These are phyloP conservation scores for Kitagawia praeruptora DNA, from an alignment of 129 eudicot genomes.

Conservation along the genomic window DNA sequence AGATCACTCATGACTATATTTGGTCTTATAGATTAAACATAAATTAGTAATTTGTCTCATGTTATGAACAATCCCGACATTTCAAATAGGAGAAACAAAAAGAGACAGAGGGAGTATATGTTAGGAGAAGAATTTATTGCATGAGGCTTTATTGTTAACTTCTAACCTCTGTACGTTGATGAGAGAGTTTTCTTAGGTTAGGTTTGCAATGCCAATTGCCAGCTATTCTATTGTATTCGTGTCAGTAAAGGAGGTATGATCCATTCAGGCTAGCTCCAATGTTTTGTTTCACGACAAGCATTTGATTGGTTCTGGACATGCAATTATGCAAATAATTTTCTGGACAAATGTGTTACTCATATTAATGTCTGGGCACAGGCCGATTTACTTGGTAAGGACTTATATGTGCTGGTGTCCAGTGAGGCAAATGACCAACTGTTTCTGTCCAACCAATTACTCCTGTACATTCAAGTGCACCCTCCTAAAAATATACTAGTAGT, in stretches of 20 bases:
- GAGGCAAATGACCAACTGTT: neutral
- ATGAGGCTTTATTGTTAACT: neutral
- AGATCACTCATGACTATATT: too few species aligned
- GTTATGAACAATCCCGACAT: too few species aligned
- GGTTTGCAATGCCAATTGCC: neutral
- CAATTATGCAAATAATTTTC: neutral
- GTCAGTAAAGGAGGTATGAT: too few species aligned
- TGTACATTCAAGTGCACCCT: too few species aligned
- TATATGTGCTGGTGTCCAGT: neutral
- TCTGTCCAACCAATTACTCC: neutral
- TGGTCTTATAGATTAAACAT: too few species aligned
- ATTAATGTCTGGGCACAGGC: neutral
- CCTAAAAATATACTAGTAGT: too few species aligned
- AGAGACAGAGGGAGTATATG: too few species aligned
- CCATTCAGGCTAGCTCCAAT: too few species aligned
- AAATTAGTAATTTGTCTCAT: too few species aligned
- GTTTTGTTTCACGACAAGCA: too few species aligned
- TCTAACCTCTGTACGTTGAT: neutral
- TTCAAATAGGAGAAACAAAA: too few species aligned
- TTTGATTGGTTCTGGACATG: neutral
- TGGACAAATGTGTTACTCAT: neutral
- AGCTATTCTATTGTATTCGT: neutral
- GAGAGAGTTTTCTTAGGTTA: neutral
- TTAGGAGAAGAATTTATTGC: neutral
- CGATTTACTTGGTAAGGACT: neutral